Conservation (phyloP, 106 monocot species). For the Dioscorea zingiberensis region DNA sequence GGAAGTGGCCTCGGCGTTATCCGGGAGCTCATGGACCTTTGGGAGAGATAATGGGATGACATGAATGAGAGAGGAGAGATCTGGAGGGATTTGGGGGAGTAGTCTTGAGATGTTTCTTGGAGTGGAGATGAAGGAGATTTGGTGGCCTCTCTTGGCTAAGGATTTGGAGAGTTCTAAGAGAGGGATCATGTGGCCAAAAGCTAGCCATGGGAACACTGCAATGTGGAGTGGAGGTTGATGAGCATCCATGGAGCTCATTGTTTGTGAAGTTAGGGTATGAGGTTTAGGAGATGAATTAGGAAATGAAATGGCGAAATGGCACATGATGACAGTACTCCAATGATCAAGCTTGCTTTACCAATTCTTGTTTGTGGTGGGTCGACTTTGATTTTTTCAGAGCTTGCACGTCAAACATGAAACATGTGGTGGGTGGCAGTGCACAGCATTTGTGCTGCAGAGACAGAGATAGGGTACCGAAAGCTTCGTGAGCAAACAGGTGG, state of each 20-base stretch:
- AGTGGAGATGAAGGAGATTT: conserved; percentile 16
- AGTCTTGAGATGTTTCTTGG: conserved; percentile 4
- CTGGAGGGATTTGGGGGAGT: conserved; percentile 3
- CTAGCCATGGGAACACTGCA: conserved; percentile 16
- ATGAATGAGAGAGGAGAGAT: not conserved
- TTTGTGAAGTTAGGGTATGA: too few relatives aligned
- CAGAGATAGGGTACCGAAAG: too few relatives aligned
- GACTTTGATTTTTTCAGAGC: too few relatives aligned
- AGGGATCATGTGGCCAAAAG: conserved; percentile 21
- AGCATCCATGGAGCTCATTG: not conserved
- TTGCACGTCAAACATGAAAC: too few relatives aligned
- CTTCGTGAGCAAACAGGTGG: too few relatives aligned
- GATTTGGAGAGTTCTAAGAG: conserved; percentile 10
- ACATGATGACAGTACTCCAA: too few relatives aligned
- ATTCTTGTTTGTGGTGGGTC: too few relatives aligned
- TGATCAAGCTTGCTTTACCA: too few relatives aligned
- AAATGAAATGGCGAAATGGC: too few relatives aligned
- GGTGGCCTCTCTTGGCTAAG: conserved; percentile 5
- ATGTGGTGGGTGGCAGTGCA: too few relatives aligned
- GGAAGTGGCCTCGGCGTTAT: conserved; percentile 8
- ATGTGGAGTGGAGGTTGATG: conserved; percentile 1
- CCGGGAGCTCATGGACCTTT: not conserved
- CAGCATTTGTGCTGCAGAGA: too few relatives aligned
- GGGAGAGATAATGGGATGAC: conserved; percentile 10
- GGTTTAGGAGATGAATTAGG: too few relatives aligned